Percentiles rank a stretch among this genome's conserved stretches.
These are phyloP conservation scores for Citrus hindsii DNA, from an alignment of 345 rosid species.

Conservation along the genomic window DNA sequence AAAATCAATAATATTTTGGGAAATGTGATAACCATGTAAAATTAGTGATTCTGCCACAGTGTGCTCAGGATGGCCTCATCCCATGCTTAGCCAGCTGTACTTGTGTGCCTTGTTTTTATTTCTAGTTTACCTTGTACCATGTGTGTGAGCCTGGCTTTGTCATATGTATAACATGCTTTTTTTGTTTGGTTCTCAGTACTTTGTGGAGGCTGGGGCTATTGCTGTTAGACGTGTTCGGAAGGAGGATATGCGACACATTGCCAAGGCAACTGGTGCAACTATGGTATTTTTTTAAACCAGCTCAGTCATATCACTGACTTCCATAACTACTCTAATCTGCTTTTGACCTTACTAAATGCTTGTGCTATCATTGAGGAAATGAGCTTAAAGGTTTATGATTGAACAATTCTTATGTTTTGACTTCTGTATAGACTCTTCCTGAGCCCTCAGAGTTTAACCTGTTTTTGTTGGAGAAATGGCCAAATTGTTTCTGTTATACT, in stretches of 20 bases:
- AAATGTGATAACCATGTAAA: background rate
- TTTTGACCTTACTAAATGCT: background rate
- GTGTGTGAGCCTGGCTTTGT: background rate
- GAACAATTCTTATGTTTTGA: background rate
- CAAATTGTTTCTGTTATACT: background rate
- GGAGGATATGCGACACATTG: slow-evolving; percentile 97
- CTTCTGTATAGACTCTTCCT: background rate
- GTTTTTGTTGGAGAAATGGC: background rate
- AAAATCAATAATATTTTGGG: background rate
- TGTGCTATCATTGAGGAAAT: background rate
- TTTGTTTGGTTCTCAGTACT: slow-evolving; percentile 53
- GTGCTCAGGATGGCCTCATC: background rate
- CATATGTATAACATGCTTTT: background rate
- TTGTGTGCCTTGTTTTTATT: background rate
- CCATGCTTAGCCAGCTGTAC: background rate
- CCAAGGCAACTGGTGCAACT: slow-evolving; percentile 98
- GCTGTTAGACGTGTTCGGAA: slow-evolving; percentile 96
- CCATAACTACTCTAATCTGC: background rate
- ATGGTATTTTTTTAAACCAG: slow-evolving; percentile 39
- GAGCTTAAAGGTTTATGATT: background rate
- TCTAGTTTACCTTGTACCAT: background rate
- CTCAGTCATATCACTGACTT: background rate
- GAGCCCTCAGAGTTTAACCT: background rate
- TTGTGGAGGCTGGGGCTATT: slow-evolving; percentile 95
- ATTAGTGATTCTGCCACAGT: background rate